Base-by-base conservation (phyloP, 1,284 basidiomycete genomes). In the Sanghuangporus weigelae region DNA sequence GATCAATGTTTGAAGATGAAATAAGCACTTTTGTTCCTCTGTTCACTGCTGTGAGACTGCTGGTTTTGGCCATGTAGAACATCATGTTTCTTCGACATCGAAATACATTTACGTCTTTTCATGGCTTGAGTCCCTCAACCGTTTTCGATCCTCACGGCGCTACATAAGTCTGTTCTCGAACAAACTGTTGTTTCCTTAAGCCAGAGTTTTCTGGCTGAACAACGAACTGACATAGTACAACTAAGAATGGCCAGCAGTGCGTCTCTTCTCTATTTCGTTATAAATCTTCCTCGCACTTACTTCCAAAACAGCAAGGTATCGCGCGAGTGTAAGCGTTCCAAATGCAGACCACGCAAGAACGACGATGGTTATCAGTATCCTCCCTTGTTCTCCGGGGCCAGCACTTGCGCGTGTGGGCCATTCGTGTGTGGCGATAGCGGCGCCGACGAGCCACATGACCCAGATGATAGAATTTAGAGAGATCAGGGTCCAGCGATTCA, bases 361-460 rank as follows among this genome's bases (percentile, higher is more conserved):
- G 48, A 65, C 57, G 48, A 65, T 59, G 2, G 63, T 48, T 31
- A 54, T 55, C 39, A 67, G 54, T 23, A 65, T 38, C 11, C 26
- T 31, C 2, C 60, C 35, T 16, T 55, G 57, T 39, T 58, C 55
- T 7, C 58, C 63, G 35, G n/a, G 42, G 39, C 66, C 63, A 8
- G 55, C 55, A 19, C 49, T 16, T 6, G 35, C 48, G 19, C 49
- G 48, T 1, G 39, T 54, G 7, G 66, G 63, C 46, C 51, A 65
- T 6, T 67, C 48, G 46, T 65, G 23, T 35, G 56, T 57, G n/a
- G 56, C 56, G 63, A 59, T 26, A 1, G 61, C 61, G 10, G 56
- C 63, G 23, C 60, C 66, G 48, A 67, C 48, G 10, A 67, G 58
- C 63, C 61, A 67, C 58, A 67, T 48, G 23, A 63, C 5, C 63